phyloP scores from a whole-genome alignment of 2,329 filamentous ascomycete species.

The Daldinia sp. region DNA sequence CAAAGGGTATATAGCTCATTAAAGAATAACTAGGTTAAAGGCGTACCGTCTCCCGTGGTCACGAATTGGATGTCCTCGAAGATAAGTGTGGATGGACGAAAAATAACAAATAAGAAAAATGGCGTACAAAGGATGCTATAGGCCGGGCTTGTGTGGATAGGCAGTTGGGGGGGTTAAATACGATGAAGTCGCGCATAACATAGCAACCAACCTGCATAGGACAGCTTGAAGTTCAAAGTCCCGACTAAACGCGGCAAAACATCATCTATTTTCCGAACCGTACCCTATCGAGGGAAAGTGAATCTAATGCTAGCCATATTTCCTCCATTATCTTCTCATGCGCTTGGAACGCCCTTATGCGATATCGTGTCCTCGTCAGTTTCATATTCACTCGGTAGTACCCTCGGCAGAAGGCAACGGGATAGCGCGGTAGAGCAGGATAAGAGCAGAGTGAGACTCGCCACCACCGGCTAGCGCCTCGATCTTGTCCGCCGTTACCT shows the following conservation, averaged over 20 bases:
- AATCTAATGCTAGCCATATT: slow-evolving; percentile 32
- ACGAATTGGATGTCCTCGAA: background rate
- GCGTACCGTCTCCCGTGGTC: background rate
- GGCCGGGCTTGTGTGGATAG: no score
- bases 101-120: no score
- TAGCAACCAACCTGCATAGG: background rate
- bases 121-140: no score
- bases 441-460: slow-evolving; percentile 83
- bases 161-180: no score
- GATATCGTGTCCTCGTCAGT: slow-evolving; percentile 27
- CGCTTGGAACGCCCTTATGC: slow-evolving; percentile 38
- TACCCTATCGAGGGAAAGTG: slow-evolving; percentile 26
- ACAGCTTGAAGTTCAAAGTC: background rate
- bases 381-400: slow-evolving; percentile 40
- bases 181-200: background rate
- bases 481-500: slow-evolving; percentile 91
- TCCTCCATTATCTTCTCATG: slow-evolving; percentile 26
- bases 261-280: slow-evolving; percentile 25
- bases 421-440: slow-evolving; percentile 80
- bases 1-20: background rate
- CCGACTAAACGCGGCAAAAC: slow-evolving; percentile 9
- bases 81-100: background rate
- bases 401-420: slow-evolving; percentile 69
- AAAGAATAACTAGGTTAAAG: background rate
- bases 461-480: slow-evolving; percentile 89